A percentile compares a stretch with the other conserved stretches of the same genome.
Conservation (phyloP, 345 rosid species). For the Psidium guajava region DNA sequence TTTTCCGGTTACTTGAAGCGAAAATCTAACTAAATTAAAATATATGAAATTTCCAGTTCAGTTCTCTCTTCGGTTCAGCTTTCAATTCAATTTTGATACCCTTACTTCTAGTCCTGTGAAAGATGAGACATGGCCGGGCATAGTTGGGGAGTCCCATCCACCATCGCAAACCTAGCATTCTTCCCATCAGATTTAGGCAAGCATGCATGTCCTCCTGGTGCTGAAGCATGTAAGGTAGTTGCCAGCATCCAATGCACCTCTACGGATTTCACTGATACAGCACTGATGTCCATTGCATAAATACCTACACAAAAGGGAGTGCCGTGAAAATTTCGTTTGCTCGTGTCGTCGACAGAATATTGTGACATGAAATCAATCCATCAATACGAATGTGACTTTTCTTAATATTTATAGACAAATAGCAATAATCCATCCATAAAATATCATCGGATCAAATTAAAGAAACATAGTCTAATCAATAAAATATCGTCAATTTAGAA, state of each 20-base stretch:
- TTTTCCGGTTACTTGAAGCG: no score
- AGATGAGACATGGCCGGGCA: background rate
- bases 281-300: background rate
- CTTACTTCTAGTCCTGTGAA: background rate
- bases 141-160: background rate
- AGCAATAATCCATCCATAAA: background rate
- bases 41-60: no score
- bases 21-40: no score
- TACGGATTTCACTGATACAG: background rate
- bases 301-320: background rate
- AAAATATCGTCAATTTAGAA: background rate
- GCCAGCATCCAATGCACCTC: background rate
- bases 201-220: background rate
- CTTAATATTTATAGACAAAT: background rate
- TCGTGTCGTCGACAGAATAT: no score
- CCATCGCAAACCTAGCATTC: background rate
- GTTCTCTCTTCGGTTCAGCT: no score
- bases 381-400: background rate
- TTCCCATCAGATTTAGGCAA: background rate
- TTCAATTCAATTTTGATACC: no score
- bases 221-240: background rate
- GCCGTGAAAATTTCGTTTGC: background rate
- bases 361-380: background rate
- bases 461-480: background rate
- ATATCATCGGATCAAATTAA: background rate